A percentile compares a stretch with the other conserved stretches of the same genome.
phyloP scores from a whole-genome alignment of 768 basidiomycete genomes.

The Naganishia onofrii region DNA sequence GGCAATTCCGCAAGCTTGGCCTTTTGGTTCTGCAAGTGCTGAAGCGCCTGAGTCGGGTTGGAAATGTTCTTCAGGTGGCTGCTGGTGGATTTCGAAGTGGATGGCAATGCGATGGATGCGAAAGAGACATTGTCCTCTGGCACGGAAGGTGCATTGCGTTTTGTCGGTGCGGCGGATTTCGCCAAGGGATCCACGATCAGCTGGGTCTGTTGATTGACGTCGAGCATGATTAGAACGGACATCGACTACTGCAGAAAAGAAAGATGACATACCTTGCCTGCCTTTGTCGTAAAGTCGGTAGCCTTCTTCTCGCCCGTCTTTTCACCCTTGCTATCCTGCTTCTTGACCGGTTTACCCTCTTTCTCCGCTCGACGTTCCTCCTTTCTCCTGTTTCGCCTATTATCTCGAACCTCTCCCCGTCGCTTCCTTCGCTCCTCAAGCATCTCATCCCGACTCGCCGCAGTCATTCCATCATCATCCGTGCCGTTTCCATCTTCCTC shows the following conservation, averaged over 20 bases:
- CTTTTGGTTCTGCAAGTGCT: conserved; percentile 72
- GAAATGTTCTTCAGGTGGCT: conserved; percentile 71
- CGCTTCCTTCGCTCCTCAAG: conserved; percentile 74
- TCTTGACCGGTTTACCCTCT: conserved; percentile 53
- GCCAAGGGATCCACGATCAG: conserved; percentile 47
- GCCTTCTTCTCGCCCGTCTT: conserved; percentile 53
- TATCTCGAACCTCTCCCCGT: conserved; percentile 78
- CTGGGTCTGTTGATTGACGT: conserved; percentile 36
- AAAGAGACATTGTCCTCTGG: conserved; percentile 65
- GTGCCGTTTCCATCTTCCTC: conserved; percentile 30
- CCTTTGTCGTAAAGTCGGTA: conserved; percentile 36
- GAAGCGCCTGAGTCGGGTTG: conserved; percentile 74
- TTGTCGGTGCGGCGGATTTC: conserved; percentile 14
- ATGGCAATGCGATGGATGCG: conserved; percentile 60
- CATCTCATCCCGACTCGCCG: conserved; percentile 69
- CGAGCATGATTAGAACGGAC: too few relatives aligned
- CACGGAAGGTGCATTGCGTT: conserved; percentile 31
- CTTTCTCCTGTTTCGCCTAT: conserved; percentile 76
- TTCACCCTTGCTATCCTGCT: conserved; percentile 39
- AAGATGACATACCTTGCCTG: conserved; percentile 42
- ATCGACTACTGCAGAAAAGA: background rate
- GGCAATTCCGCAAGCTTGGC: conserved; percentile 72
- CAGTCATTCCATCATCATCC: conserved; percentile 56
- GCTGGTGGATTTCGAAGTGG: conserved; percentile 49
- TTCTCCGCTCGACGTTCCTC: conserved; percentile 72